Evolutionary conservation across 1,139 yeast genomes (phyloP).

Genomic region (Nakaseomyces delphensis): DNA sequence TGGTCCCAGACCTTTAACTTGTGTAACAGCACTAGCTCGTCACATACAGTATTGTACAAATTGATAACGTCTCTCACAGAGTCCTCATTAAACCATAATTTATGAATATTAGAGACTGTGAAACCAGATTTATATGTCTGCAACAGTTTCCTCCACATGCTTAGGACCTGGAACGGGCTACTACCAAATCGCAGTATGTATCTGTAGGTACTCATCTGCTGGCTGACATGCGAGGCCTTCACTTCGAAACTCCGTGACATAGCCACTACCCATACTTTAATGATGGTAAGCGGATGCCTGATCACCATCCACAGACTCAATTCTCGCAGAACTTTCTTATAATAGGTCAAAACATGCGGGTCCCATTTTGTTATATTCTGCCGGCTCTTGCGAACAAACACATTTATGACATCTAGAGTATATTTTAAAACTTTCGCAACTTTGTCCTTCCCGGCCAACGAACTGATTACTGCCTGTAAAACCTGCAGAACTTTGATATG

Average conservation of each 20-base stretch:
- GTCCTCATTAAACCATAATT: constrained; percentile 36
- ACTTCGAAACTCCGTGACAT: constrained; percentile 25
- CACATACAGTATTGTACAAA: constrained; percentile 55
- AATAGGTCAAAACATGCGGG: constrained; percentile 15
- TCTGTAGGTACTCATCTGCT: constrained; percentile 51
- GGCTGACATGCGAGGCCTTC: constrained; percentile 40
- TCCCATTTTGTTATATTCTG: constrained; percentile 15
- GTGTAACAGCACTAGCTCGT: constrained; percentile 48
- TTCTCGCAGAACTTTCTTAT: constrained; percentile 23
- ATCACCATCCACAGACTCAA: constrained; percentile 23
- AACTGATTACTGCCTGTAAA: constrained; percentile 3
- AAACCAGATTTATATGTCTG: constrained; percentile 10
- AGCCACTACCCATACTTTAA: constrained; percentile 15
- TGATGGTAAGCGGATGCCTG: constrained; percentile 16
- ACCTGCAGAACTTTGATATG: not conserved
- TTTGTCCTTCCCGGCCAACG: constrained; percentile 61
- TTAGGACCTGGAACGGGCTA: constrained; percentile 48
- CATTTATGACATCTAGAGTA: constrained; percentile 43
- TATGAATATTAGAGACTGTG: constrained; percentile 14
- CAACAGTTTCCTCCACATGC: constrained; percentile 20
- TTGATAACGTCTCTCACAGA: constrained; percentile 43
- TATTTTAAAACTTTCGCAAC: constrained; percentile 58
- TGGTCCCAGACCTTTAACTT: constrained; percentile 45
- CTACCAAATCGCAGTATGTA: constrained; percentile 66
- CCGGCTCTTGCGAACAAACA: constrained; percentile 41